These are phyloP conservation scores for Epichloe coenophiala DNA, from an alignment of 2,329 filamentous ascomycete species.

Conservation along the genomic window DNA sequence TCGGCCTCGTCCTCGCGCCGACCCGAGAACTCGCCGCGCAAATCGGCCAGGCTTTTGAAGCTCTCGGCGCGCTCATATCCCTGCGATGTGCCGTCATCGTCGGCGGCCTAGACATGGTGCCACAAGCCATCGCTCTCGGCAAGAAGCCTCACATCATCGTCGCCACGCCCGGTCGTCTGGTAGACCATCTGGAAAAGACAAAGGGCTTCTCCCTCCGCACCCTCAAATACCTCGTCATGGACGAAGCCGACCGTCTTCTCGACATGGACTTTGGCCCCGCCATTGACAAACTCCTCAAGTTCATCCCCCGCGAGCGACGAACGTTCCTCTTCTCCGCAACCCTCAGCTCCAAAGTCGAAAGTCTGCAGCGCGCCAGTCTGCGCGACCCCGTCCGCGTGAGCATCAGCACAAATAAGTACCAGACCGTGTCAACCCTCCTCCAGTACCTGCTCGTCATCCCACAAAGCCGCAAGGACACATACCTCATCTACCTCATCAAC, in stretches of 20 bases:
- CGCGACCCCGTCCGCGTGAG: conserved; percentile 73
- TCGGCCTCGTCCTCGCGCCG: conserved; percentile 80
- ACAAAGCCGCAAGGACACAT: conserved; percentile 76
- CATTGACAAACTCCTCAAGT: conserved; percentile 85
- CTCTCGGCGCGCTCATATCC: conserved; percentile 75
- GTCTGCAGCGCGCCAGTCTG: conserved; percentile 76
- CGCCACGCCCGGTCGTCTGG: conserved; percentile 74
- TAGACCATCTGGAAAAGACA: conserved; percentile 92
- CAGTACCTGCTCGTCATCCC: conserved; percentile 82
- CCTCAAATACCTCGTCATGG: conserved; percentile 84
- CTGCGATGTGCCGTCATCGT: conserved; percentile 78
- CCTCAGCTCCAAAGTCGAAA: conserved; percentile 87
- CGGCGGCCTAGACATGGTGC: conserved; percentile 91
- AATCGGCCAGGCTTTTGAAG: conserved; percentile 78
- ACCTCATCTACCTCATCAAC: conserved; percentile 75
- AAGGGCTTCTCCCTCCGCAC: conserved; percentile 82
- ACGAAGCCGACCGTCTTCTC: conserved; percentile 82
- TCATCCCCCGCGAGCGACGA: conserved; percentile 66
- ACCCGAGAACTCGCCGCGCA: conserved; percentile 90
- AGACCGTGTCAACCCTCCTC: conserved; percentile 78
- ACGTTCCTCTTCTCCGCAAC: conserved; percentile 93
- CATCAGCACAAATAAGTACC: conserved; percentile 72
- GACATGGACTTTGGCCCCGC: conserved; percentile 91
- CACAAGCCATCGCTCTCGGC: conserved; percentile 79
- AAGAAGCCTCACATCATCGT: conserved; percentile 93